A percentile compares a stretch with the other conserved stretches of the same genome.
phyloP scores from a whole-genome alignment of 1,139 yeast species.

The Diutina sp. region DNA sequence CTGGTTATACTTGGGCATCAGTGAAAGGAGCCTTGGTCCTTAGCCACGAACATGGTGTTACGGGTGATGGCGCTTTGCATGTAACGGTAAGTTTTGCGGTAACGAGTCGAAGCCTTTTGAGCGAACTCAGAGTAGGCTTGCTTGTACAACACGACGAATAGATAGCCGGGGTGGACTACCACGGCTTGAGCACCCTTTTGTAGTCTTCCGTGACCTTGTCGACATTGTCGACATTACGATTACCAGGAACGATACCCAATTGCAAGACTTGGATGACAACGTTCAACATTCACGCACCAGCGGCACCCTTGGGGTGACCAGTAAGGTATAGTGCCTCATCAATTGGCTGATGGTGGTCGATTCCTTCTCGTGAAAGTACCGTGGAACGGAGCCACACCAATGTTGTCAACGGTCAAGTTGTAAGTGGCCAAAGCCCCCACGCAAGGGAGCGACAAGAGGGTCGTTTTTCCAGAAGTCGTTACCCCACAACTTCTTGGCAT shows the following conservation, averaged over 20 bases:
- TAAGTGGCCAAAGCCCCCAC: conserved; percentile 92
- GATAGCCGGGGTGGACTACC: conserved; percentile 85
- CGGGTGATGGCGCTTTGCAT: conserved; percentile 90
- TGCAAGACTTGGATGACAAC: conserved; percentile 92
- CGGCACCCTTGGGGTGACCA: conserved; percentile 99
- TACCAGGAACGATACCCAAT: conserved; percentile 94
- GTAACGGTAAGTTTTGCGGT: conserved; percentile 87
- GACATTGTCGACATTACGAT: conserved; percentile 95
- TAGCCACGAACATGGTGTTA: conserved; percentile 85
- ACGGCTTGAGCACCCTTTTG: conserved; percentile 96
- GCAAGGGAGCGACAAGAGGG: conserved; percentile 89
- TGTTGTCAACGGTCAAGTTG: conserved; percentile 85
- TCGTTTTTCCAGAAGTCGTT: conserved; percentile 85
- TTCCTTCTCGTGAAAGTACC: conserved; percentile 99
- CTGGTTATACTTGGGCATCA: conserved; percentile 76
- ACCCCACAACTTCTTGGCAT: conserved; percentile 93
- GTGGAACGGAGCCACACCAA: conserved; percentile 98
- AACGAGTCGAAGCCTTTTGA: conserved; percentile 62
- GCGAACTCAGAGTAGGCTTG: conserved; percentile 58
- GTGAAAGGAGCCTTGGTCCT: conserved; percentile 88
- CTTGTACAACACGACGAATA: conserved; percentile 71
- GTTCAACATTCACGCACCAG: conserved; percentile 99
- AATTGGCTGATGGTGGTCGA: conserved; percentile 79
- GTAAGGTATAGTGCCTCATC: conserved; percentile 91
- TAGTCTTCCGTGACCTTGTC: conserved; percentile 72